These are phyloP conservation scores for Mucor circinelloides DNA, from an alignment of 371 early-diverging fungal species.

Conservation along the genomic window DNA sequence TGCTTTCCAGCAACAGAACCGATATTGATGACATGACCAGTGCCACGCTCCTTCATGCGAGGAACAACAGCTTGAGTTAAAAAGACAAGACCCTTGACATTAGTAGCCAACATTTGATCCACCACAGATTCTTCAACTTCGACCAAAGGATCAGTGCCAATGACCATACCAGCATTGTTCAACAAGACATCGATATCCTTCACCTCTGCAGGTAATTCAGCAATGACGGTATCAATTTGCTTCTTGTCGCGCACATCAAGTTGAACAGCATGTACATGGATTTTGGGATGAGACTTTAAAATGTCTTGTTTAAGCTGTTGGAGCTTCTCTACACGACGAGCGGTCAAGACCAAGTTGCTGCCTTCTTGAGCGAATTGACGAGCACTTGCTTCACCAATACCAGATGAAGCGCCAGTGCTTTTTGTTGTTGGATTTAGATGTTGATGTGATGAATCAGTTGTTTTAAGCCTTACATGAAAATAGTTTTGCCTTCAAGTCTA, in stretches of 20 bases:
- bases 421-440: background rate
- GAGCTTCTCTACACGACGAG: conserved; percentile 78
- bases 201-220: conserved; percentile 57
- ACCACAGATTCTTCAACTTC: conserved; percentile 64
- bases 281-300: conserved; percentile 47
- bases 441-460: background rate
- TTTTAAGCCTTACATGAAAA: conserved; percentile 50
- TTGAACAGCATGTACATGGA: conserved; percentile 62
- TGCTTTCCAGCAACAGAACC: conserved; percentile 82
- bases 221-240: conserved; percentile 60
- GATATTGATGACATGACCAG: conserved; percentile 89
- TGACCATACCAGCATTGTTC: conserved; percentile 74
- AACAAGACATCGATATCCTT: conserved; percentile 77
- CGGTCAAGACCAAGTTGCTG: conserved; percentile 79
- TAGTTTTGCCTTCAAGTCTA: conserved; percentile 58
- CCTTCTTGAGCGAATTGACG: conserved; percentile 84
- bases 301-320: conserved; percentile 59
- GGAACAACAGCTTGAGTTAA: conserved; percentile 87
- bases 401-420: conserved; percentile 93
- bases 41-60: conserved; percentile 73
- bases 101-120: conserved; percentile 88
- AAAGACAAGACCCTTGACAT: conserved; percentile 84
- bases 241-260: conserved; percentile 77
- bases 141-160: conserved; percentile 80
- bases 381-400: conserved; percentile 89